Conservation (phyloP, 1,284 basidiomycete genomes). For the Heterobasidion irregulare region DNA sequence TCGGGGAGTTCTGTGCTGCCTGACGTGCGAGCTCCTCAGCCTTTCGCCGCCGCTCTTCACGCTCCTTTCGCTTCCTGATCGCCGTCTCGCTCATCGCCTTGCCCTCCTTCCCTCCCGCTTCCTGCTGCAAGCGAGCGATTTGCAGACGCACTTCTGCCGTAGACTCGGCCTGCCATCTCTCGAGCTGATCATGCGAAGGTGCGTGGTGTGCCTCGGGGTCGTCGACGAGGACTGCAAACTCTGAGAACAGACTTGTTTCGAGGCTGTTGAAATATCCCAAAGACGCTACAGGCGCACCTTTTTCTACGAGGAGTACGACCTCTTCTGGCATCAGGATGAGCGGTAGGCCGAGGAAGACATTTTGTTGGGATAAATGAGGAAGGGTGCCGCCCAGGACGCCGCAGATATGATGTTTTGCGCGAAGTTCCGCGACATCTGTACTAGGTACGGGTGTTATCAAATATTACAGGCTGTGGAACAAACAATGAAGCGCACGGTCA, state of each 20-base stretch:
- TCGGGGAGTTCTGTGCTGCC: conserved; percentile 10
- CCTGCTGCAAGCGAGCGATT: conserved; percentile 31
- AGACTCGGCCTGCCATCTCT: conserved; percentile 46
- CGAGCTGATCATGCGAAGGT: conserved; percentile 46
- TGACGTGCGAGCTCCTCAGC: conserved; percentile 25
- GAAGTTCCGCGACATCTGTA: conserved; percentile 70
- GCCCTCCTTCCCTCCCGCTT: conserved; percentile 30
- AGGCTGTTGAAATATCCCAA: neutral
- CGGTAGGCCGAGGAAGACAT: conserved; percentile 90
- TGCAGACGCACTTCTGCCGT: conserved; percentile 38
- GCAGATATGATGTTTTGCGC: conserved; percentile 75
- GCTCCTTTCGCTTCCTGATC: conserved; percentile 60
- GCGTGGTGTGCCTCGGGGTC: conserved; percentile 54
- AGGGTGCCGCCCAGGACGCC: conserved; percentile 87
- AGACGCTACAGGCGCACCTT: conserved; percentile 36
- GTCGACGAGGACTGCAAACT: conserved; percentile 71
- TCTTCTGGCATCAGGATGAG: conserved; percentile 89
- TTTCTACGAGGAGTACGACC: conserved; percentile 78
- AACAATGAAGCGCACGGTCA: conserved; percentile 8
- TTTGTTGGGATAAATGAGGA: conserved; percentile 93
- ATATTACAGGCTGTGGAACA: neutral
- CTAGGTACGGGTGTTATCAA: conserved; percentile 5
- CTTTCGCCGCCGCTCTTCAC: conserved; percentile 46
- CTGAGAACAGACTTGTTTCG: conserved; percentile 30
- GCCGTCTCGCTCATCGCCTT: conserved; percentile 44